Evolutionary conservation across 2,329 filamentous ascomycete species (phyloP).

Genomic region (Sporothrix euskadiensis): DNA sequence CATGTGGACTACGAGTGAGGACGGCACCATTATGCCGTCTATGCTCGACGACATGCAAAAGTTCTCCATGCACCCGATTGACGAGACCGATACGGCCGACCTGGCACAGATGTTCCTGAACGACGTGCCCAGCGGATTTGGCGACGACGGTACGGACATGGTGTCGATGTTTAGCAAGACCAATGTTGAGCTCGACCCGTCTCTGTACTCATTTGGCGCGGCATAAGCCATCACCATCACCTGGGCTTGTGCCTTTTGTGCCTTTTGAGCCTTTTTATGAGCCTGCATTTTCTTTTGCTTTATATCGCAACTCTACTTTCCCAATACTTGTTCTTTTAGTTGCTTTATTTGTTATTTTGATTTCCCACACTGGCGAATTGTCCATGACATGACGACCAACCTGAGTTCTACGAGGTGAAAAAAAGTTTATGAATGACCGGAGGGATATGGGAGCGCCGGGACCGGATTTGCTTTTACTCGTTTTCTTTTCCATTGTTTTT

Average conservation of each 20-base stretch:
- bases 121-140: constrained; percentile 40
- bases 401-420: constrained; percentile 4
- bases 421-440: constrained; percentile 13
- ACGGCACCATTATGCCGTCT: constrained; percentile 45
- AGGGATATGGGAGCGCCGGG: constrained; percentile 15
- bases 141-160: constrained; percentile 41
- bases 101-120: constrained; percentile 39
- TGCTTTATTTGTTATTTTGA: neutral
- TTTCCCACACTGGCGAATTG: neutral
- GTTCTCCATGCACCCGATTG: constrained; percentile 39
- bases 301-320: neutral
- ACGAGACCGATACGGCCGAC: constrained; percentile 33
- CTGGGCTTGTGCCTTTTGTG: neutral
- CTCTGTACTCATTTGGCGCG: constrained; percentile 39
- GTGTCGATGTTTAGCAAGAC: constrained; percentile 54
- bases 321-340: neutral
- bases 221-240: neutral
- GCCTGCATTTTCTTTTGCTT: neutral
- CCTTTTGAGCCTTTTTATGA: neutral
- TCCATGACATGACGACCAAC: constrained; percentile 21
- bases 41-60: constrained; percentile 47
- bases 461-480: neutral
- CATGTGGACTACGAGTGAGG: constrained; percentile 50
- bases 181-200: constrained; percentile 51
- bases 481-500: neutral